phyloP scores from a whole-genome alignment of 2,329 filamentous ascomycete species.

The Colletotrichum limetticola region DNA sequence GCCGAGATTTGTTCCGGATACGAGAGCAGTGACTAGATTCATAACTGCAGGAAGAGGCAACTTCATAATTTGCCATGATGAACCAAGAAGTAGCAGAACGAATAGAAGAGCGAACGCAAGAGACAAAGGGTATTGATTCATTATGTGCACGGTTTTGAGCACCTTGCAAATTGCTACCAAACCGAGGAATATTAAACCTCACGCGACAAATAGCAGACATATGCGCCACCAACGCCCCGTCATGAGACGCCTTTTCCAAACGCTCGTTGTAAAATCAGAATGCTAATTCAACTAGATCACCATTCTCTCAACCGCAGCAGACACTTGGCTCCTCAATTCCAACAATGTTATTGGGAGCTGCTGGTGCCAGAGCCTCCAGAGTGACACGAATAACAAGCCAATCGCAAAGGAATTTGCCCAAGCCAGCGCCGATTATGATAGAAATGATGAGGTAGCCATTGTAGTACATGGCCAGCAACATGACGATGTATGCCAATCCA shows the following conservation, averaged over 20 bases:
- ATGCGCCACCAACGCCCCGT: neutral
- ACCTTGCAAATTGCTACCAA: neutral
- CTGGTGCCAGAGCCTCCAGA: constrained; percentile 14
- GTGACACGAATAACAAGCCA: constrained; percentile 59
- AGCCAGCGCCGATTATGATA: constrained; percentile 57
- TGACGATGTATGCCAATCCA: constrained; percentile 55
- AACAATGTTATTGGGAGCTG: constrained; percentile 38
- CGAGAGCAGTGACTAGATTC: too few relatives aligned
- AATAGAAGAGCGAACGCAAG: neutral
- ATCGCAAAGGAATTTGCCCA: constrained; percentile 66
- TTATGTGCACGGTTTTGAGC: neutral
- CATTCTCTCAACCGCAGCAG: constrained; percentile 53
- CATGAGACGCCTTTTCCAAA: constrained; percentile 11
- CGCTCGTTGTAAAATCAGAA: neutral
- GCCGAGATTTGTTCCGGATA: too few relatives aligned
- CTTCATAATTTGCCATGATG: neutral
- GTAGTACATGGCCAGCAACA: constrained; percentile 58
- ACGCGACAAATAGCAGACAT: neutral
- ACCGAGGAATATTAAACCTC: neutral
- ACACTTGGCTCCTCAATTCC: constrained; percentile 58
- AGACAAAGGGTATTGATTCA: constrained; percentile 22
- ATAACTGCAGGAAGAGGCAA: neutral
- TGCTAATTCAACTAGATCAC: neutral
- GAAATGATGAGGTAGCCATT: constrained; percentile 57
- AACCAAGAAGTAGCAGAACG: neutral